Evolutionary conservation across 192 early-diverging fungal species (phyloP).

Genomic region (Mortierella hygrophila): DNA sequence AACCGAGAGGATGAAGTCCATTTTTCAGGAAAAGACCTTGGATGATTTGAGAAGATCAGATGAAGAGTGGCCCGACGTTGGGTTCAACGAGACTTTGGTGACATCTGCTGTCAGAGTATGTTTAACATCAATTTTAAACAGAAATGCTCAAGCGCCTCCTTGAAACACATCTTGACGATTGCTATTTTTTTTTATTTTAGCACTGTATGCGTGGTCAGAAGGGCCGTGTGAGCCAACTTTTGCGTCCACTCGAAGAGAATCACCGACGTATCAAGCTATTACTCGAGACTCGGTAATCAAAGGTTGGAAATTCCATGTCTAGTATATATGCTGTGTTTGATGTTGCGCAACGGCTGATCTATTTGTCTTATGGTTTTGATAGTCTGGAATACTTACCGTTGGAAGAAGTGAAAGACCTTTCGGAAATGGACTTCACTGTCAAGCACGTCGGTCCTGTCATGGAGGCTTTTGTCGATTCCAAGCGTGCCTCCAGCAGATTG

Average conservation of each 20-base stretch:
- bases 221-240: slow-evolving; percentile 20
- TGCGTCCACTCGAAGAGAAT: slow-evolving; percentile 30
- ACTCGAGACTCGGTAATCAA: slow-evolving; percentile 20
- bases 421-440: slow-evolving; percentile 15
- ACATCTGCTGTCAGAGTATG: slow-evolving; percentile 27
- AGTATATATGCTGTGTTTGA: slow-evolving; percentile 5
- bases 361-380: slow-evolving; percentile 14
- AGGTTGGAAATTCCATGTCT: neutral
- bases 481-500: slow-evolving; percentile 11
- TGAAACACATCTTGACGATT: slow-evolving; percentile 1
- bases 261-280: slow-evolving; percentile 27
- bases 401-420: slow-evolving; percentile 13
- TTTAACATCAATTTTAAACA: slow-evolving; percentile 15
- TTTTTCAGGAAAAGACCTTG: slow-evolving; percentile 21
- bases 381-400: slow-evolving; percentile 10
- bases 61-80: slow-evolving; percentile 25
- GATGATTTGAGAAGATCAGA: slow-evolving; percentile 19
- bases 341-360: slow-evolving; percentile 10
- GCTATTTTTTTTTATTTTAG: slow-evolving; percentile 16
- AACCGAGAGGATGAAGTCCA: slow-evolving; percentile 26
- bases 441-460: slow-evolving; percentile 14
- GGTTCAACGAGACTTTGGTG: slow-evolving; percentile 15
- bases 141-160: slow-evolving; percentile 22
- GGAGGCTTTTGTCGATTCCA: slow-evolving; percentile 13
- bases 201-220: slow-evolving; percentile 28